phyloP scores from a whole-genome alignment of 2,329 filamentous ascomycete genomes.

The Fusarium sp. region DNA sequence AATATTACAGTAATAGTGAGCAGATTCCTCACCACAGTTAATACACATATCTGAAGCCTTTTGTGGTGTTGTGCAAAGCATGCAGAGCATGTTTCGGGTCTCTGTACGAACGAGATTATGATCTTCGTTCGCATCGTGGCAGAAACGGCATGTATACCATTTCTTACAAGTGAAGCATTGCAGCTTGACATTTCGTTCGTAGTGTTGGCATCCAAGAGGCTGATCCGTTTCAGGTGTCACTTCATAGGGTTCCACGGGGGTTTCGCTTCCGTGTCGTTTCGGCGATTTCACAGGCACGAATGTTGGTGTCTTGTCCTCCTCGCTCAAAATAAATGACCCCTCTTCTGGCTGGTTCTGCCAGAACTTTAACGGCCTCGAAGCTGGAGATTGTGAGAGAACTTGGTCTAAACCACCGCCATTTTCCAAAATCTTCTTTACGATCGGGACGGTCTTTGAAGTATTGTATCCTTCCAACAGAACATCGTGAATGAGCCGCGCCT shows the following conservation, averaged over 20 bases:
- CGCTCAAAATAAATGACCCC: constrained; percentile 64
- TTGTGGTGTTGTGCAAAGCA: constrained; percentile 91
- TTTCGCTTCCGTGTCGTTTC: constrained; percentile 62
- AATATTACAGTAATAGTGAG: constrained; percentile 91
- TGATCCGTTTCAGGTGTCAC: constrained; percentile 45
- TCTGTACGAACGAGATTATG: constrained; percentile 83
- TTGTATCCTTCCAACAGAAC: constrained; percentile 77
- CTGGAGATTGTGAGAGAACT: constrained; percentile 56
- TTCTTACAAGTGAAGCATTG: constrained; percentile 90
- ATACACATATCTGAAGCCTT: constrained; percentile 82
- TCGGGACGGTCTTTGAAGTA: constrained; percentile 48
- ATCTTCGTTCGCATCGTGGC: constrained; percentile 86
- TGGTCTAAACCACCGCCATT: constrained; percentile 43
- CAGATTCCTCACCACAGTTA: constrained; percentile 80
- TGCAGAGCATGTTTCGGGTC: constrained; percentile 97
- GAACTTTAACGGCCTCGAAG: constrained; percentile 66
- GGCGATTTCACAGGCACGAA: constrained; percentile 68
- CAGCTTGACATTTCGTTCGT: constrained; percentile 94
- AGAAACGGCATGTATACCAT: constrained; percentile 97
- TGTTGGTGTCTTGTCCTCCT: constrained; percentile 75
- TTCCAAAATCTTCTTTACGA: constrained; percentile 34
- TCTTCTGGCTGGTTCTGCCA: constrained; percentile 66
- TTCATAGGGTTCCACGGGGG: constrained; percentile 38
- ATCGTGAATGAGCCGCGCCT: constrained; percentile 78
- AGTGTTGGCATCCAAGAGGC: constrained; percentile 87